Percentiles rank a stretch among this genome's conserved stretches.
Conservation (phyloP, 768 basidiomycete species). For the Calocera viscosa region DNA sequence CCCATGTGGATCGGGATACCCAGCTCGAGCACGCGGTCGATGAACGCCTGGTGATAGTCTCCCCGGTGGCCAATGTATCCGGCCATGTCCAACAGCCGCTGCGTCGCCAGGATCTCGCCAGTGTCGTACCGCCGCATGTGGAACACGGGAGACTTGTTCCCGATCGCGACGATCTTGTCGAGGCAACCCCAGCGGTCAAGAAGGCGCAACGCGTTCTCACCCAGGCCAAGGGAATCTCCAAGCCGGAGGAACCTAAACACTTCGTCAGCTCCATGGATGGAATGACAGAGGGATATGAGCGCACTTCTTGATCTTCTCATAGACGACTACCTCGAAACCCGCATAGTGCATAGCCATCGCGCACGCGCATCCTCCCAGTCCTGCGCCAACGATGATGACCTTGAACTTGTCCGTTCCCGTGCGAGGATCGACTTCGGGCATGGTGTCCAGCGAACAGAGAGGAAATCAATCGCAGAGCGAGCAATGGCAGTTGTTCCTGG, state of each 20-base stretch:
- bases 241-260: conserved; percentile 1
- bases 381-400: conserved; percentile 7
- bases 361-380: conserved; percentile 4
- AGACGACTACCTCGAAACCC: conserved; percentile 14
- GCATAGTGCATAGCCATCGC: conserved; percentile 13
- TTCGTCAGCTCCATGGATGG: neutral
- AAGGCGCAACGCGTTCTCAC: conserved; percentile 15
- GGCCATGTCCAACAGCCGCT: conserved; percentile 14
- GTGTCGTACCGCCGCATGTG: conserved; percentile 15
- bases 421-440: conserved; percentile 2
- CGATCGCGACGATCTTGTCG: conserved; percentile 12
- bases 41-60: conserved; percentile 13
- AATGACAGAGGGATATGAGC: neutral
- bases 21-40: conserved; percentile 13
- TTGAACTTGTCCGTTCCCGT: conserved; percentile 7
- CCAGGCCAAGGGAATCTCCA: conserved; percentile 11
- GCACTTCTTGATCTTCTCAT: conserved; percentile 14
- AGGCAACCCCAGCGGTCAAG: conserved; percentile 12
- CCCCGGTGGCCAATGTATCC: conserved; percentile 16
- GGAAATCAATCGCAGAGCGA: neutral
- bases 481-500: neutral
- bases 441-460: neutral
- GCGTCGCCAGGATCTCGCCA: conserved; percentile 13
- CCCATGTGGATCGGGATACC: conserved; percentile 22
- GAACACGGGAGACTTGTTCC: conserved; percentile 14